These are phyloP conservation scores for Penicillium cataractarum DNA, from an alignment of 495 filamentous ascomycete species.

Conservation along the genomic window DNA sequence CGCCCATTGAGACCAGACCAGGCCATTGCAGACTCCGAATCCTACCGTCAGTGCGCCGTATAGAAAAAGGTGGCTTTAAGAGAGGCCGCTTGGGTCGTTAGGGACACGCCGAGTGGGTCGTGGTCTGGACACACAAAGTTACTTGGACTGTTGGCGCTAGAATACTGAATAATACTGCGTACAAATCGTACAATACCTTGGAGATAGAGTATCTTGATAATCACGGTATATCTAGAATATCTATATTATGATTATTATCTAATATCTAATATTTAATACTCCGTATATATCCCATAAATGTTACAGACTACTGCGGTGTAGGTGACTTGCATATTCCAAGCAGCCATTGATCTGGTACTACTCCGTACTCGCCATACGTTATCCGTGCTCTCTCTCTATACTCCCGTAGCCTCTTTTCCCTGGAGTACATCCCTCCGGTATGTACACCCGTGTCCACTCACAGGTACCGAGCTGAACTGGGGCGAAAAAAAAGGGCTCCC, in stretches of 20 bases:
- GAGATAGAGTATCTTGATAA: not conserved
- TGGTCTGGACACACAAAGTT: conserved; percentile 3
- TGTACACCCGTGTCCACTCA: conserved; percentile 1
- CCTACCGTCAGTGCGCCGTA: conserved; percentile 28
- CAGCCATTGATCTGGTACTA: not conserved
- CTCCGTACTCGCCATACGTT: not conserved
- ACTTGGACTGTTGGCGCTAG: not conserved
- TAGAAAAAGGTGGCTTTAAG: conserved; percentile 14
- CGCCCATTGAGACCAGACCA: conserved; percentile 25
- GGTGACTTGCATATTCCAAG: not conserved
- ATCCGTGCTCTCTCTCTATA: not conserved
- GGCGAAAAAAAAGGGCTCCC: conserved; percentile 6
- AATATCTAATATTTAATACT: not conserved
- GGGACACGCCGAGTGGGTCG: conserved; percentile 25
- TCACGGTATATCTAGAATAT: not conserved
- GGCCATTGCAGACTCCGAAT: conserved; percentile 23
- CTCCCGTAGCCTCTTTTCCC: not conserved
- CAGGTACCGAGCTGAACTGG: conserved; percentile 7
- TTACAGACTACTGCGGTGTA: not conserved
- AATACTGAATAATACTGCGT: conserved; percentile 1
- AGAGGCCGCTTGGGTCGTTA: conserved; percentile 8
- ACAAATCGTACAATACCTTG: not conserved
- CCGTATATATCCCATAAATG: not conserved
- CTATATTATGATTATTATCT: not conserved
- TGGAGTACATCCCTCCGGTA: conserved; percentile 10